phyloP scores from a whole-genome alignment of 2,329 filamentous ascomycete species.

The Diplodia intermedia region DNA sequence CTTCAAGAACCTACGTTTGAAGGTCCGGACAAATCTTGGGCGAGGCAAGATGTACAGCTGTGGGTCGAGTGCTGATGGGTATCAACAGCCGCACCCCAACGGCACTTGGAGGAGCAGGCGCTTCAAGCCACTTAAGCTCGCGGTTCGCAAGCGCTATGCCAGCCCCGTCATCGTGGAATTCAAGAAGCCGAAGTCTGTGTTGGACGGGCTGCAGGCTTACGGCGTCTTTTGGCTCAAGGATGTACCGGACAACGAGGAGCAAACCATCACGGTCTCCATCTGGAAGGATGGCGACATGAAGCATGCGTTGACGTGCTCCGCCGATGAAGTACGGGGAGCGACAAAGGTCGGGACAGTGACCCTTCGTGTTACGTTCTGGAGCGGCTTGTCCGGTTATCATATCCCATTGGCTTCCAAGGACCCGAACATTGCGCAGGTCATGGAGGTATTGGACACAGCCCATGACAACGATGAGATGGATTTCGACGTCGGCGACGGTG shows the following conservation, averaged over 20 bases:
- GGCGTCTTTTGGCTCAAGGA: slow-evolving; percentile 72
- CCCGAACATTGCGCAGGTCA: slow-evolving; percentile 62
- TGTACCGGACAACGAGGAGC: slow-evolving; percentile 71
- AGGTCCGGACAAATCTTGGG: slow-evolving; percentile 65
- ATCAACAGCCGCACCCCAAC: slow-evolving; percentile 42
- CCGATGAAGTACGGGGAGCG: slow-evolving; percentile 50
- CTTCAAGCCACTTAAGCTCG: slow-evolving; percentile 57
- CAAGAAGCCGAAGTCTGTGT: slow-evolving; percentile 60
- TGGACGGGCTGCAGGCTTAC: slow-evolving; percentile 63
- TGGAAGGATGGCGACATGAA: slow-evolving; percentile 69
- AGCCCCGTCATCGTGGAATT: slow-evolving; percentile 65
- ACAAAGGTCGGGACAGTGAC: slow-evolving; percentile 63
- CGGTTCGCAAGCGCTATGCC: slow-evolving; percentile 67
- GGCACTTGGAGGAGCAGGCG: slow-evolving; percentile 62
- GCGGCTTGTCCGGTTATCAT: slow-evolving; percentile 67
- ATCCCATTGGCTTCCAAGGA: slow-evolving; percentile 62
- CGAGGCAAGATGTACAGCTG: slow-evolving; percentile 64
- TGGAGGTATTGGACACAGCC: slow-evolving; percentile 69
- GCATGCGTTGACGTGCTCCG: slow-evolving; percentile 58
- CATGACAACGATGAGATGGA: slow-evolving; percentile 61
- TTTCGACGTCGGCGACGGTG: slow-evolving; percentile 40
- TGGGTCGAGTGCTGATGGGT: slow-evolving; percentile 36
- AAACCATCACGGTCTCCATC: slow-evolving; percentile 64
- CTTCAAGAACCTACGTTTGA: slow-evolving; percentile 61
- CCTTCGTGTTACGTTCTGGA: slow-evolving; percentile 65